These are phyloP conservation scores for Capronia epimyces DNA, from an alignment of 2,329 filamentous ascomycete genomes.

Conservation along the genomic window DNA sequence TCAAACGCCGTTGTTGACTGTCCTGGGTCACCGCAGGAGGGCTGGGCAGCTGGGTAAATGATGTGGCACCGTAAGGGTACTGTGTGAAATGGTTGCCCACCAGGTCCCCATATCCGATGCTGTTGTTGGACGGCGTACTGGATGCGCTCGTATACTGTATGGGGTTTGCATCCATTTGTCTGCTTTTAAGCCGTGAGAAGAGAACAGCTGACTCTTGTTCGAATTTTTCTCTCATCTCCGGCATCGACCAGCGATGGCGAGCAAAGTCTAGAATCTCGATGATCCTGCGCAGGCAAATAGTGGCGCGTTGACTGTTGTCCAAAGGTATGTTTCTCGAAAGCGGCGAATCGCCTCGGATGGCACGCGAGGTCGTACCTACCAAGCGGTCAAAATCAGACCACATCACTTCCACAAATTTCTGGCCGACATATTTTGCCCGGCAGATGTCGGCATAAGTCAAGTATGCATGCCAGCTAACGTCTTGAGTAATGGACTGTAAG, in stretches of 20 bases:
- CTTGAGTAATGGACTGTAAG: conserved; percentile 62
- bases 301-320: conserved; percentile 25
- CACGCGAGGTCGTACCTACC: conserved; percentile 29
- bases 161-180: conserved; percentile 15
- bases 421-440: conserved; percentile 66
- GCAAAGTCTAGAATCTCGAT: conserved; percentile 27
- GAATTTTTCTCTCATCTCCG: conserved; percentile 24
- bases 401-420: conserved; percentile 53
- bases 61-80: conserved; percentile 6
- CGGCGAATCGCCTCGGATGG: conserved; percentile 11
- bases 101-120: conserved; percentile 6
- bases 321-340: conserved; percentile 11
- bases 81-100: conserved; percentile 2
- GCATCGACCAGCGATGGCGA: conserved; percentile 24
- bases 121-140: conserved; percentile 1
- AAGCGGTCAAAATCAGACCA: conserved; percentile 48
- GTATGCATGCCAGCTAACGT: conserved; percentile 57
- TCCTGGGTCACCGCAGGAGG: conserved; percentile 15
- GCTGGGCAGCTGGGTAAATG: conserved; percentile 16
- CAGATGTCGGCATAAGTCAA: conserved; percentile 85
- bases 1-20: conserved; percentile 13
- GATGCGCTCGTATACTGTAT: conserved; percentile 6
- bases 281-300: conserved; percentile 23
- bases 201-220: conserved; percentile 29
- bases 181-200: conserved; percentile 22